phyloP scores from a whole-genome alignment of 768 basidiomycete genomes.

The Grammothele lineata region DNA sequence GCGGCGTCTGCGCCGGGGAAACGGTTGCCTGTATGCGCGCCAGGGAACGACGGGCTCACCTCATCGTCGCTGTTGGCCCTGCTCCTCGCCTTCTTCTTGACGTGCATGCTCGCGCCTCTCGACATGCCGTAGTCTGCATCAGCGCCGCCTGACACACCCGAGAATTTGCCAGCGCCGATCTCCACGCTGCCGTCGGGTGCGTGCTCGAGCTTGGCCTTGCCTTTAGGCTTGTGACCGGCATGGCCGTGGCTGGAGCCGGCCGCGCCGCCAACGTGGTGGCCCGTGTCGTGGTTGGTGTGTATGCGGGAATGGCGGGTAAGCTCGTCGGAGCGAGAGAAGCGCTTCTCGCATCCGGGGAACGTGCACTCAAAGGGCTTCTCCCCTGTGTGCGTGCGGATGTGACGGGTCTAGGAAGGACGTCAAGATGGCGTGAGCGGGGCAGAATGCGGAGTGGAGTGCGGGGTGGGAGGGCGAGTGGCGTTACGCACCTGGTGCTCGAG shows the following conservation, averaged over 20 bases:
- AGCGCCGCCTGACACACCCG: slow-evolving; percentile 6
- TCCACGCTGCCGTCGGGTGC: slow-evolving; percentile 19
- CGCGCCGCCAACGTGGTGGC: slow-evolving; percentile 8
- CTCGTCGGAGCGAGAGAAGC: slow-evolving; percentile 98
- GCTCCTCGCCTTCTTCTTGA: slow-evolving; percentile 77
- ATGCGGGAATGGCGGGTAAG: slow-evolving; percentile 94
- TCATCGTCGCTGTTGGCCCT: slow-evolving; percentile 81
- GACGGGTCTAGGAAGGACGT: slow-evolving; percentile 69
- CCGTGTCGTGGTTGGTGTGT: slow-evolving; percentile 60
- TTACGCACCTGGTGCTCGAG: slow-evolving; percentile 87
- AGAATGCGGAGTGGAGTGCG: background rate
- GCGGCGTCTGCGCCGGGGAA: too few species aligned
- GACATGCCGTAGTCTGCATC: slow-evolving; percentile 11
- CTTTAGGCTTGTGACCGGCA: slow-evolving; percentile 16
- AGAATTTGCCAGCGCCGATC: slow-evolving; percentile 14
- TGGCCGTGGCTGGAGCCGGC: slow-evolving; percentile 7
- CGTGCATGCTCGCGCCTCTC: slow-evolving; percentile 24
- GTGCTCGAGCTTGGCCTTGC: slow-evolving; percentile 28
- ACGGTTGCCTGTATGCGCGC: too few species aligned
- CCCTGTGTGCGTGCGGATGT: slow-evolving; percentile 97
- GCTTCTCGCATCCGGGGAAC: slow-evolving; percentile 93
- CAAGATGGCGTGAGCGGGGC: background rate
- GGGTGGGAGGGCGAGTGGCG: slow-evolving; percentile 9
- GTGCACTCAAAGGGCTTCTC: slow-evolving; percentile 96
- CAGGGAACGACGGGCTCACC: slow-evolving; percentile 39